phyloP scores from a whole-genome alignment of 2,329 filamentous ascomycete species.

The Tolypocladium tundrense region DNA sequence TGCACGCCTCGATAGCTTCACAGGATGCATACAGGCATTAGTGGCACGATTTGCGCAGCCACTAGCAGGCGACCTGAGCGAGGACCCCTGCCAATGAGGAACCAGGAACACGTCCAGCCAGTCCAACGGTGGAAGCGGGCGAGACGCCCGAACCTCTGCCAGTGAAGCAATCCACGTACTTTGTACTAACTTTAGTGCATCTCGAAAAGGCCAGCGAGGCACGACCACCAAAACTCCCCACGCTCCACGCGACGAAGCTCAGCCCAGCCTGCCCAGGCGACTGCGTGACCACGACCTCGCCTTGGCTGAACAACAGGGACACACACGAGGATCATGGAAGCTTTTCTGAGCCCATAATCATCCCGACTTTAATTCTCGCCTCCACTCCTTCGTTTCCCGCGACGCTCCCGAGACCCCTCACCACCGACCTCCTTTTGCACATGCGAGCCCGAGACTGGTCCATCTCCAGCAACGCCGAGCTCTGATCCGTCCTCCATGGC shows the following conservation, averaged over 20 bases:
- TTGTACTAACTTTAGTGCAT: not conserved
- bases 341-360: slow-evolving; percentile 4
- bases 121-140: not conserved
- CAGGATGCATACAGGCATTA: no score
- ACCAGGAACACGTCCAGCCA: not conserved
- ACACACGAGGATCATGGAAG: slow-evolving; percentile 8
- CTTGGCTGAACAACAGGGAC: slow-evolving; percentile 1
- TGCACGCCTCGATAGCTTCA: not conserved
- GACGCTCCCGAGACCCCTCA: not conserved
- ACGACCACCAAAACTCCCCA: not conserved
- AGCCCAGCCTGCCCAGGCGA: not conserved
- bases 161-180: not conserved
- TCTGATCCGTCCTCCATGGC: slow-evolving; percentile 30
- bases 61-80: not conserved
- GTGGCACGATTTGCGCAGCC: not conserved
- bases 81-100: not conserved
- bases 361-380: not conserved
- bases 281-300: not conserved
- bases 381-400: not conserved
- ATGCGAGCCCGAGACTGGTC: not conserved
- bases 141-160: not conserved
- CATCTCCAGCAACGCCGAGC: not conserved
- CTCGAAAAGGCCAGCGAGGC: slow-evolving; percentile 5
- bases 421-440: not conserved
- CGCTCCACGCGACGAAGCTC: not conserved